Conservation (phyloP, 106 monocot species). For the Narthecium ossifragum region DNA sequence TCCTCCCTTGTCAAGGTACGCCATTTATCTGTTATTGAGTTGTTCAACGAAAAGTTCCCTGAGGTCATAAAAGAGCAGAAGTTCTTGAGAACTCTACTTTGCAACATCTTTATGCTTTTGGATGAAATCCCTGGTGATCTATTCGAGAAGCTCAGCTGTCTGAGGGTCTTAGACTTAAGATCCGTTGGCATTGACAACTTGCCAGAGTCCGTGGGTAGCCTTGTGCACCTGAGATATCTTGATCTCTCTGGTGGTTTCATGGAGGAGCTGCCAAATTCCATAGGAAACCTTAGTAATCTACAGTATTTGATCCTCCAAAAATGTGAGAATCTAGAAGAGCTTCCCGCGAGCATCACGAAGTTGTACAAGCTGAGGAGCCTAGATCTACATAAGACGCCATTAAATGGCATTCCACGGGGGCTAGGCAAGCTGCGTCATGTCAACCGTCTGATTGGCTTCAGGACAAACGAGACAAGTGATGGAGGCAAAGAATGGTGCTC, state of each 20-base stretch:
- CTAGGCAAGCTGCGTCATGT: not conserved
- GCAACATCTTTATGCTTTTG: no score
- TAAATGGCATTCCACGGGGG: not conserved
- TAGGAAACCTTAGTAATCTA: constrained; percentile 4
- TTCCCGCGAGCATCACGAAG: constrained; percentile 1
- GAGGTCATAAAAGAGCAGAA: not conserved
- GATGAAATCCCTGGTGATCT: not conserved
- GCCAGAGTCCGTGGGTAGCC: constrained; percentile 5
- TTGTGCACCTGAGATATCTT: constrained; percentile 9
- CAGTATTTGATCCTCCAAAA: not conserved
- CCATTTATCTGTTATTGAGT: not conserved
- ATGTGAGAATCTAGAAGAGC: not conserved
- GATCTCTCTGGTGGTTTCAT: not conserved
- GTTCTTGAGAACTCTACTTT: constrained; percentile 10
- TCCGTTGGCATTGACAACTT: not conserved
- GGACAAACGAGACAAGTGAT: not conserved
- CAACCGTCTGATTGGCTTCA: not conserved
- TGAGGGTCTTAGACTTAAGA: constrained; percentile 8
- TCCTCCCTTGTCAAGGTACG: not conserved
- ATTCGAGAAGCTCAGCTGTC: not conserved
- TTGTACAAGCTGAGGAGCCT: constrained; percentile 1
- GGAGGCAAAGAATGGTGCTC: not conserved
- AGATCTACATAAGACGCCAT: not conserved
- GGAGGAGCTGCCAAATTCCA: constrained; percentile 1
- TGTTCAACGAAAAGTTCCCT: not conserved